Evolutionary conservation across 2,329 filamentous ascomycete species (phyloP), one percentile per base, ranked within the genome.

Genomic region (Hypoxylon sp.): DNA sequence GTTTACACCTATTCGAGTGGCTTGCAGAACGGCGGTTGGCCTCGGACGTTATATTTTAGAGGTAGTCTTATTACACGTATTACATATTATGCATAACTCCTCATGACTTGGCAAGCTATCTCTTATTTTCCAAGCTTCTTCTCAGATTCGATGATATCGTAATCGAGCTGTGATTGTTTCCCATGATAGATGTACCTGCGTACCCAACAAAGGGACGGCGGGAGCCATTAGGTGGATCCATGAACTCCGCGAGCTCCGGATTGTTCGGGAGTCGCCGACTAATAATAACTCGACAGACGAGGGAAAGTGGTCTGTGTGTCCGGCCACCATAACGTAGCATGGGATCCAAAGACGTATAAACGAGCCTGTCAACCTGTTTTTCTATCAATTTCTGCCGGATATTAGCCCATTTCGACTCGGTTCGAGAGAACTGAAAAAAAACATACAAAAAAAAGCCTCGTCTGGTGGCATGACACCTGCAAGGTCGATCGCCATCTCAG

Each of bases 381-480:
- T 63, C 58, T 48, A 47, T 33, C 24, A 61, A n/a, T 11, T 59
- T 58, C 57, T 39, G 37, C 37, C 39, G 53, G 39, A 10, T 50
- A 59, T 65, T 57, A 58, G 39, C 19, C 33, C 54, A 63, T 62
- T 48, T 66, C 63, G 19, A 63, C 10, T 22, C 33, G 3, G 48
- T 54, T 59, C 42, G 59, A 59, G 13, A n/a, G 19, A 42, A 33
- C 22, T 35, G 35, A 33, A 47, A 51, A 42, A 54, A 48, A 54
- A n/a, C 62, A 33, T 11, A n/a, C 62, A 33, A 9, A 37, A 57
- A 67, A 64, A 59, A 42, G 44, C 55, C 60, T 71, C 64, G 66
- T 24, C 51, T 63, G 66, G 67, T 71, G 69, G 67, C 62, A 66
- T 71, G 69, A 70, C 64, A 70, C 51, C 48, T 58, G 63, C 33